Evolutionary conservation across 441 rosid species (phyloP).

Genomic region (Biscutella laevigata): DNA sequence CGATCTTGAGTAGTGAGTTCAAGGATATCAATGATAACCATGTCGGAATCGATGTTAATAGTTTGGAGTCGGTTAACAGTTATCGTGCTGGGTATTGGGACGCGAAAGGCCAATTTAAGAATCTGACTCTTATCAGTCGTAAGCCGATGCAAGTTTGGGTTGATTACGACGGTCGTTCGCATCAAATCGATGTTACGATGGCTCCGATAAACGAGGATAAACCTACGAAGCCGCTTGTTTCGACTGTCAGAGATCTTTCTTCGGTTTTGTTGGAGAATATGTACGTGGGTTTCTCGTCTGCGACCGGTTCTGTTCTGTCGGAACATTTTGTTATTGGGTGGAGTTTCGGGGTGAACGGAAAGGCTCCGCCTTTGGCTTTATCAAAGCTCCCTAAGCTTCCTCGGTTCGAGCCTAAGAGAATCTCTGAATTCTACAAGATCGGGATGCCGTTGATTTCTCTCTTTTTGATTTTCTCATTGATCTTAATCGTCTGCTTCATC

Average conservation of each 20-base stretch:
- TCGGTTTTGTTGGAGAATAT: constrained; percentile 36
- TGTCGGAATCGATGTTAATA: constrained; percentile 66
- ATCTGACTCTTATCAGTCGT: constrained; percentile 56
- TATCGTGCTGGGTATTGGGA: constrained; percentile 34
- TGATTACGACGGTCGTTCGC: constrained; percentile 45
- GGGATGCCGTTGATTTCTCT: constrained; percentile 27
- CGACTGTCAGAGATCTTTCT: constrained; percentile 44
- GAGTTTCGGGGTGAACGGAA: constrained; percentile 49
- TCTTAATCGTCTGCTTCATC: constrained; percentile 13
- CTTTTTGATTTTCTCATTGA: constrained; percentile 14
- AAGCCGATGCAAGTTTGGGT: constrained; percentile 54
- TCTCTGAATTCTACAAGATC: constrained; percentile 16
- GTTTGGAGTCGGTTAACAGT: constrained; percentile 42
- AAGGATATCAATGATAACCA: constrained; percentile 64
- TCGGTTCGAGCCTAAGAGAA: constrained; percentile 16
- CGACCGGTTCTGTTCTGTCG: constrained; percentile 72
- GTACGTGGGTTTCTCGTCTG: constrained; percentile 75
- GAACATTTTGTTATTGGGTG: constrained; percentile 65
- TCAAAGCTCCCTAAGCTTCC: constrained; percentile 60
- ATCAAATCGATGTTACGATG: constrained; percentile 42
- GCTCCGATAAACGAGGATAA: constrained; percentile 42
- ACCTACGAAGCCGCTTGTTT: constrained; percentile 45
- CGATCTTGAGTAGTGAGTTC: constrained; percentile 63
- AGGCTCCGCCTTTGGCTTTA: constrained; percentile 40
- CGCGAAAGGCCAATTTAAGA: constrained; percentile 20